Evolutionary conservation across 805 yeast genomes (phyloP).

Genomic region (Pichia ethanolica): DNA sequence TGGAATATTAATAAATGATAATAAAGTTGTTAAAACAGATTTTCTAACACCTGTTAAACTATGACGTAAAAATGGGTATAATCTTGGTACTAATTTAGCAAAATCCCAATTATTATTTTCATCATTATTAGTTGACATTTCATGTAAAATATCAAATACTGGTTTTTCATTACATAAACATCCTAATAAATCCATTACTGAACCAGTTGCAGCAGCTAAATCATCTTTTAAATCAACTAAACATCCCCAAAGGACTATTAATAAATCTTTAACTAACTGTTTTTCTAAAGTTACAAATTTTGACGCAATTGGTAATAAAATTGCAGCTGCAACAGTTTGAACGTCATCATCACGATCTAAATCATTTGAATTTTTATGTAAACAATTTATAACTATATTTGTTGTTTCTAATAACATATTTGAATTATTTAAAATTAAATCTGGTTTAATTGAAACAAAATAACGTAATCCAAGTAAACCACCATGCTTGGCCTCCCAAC

Average conservation of each 20-base stretch:
- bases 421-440: constrained; percentile 54
- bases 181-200: constrained; percentile 90
- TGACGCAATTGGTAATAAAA: constrained; percentile 82
- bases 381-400: constrained; percentile 79
- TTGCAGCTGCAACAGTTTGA: constrained; percentile 93
- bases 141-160: constrained; percentile 66
- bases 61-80: constrained; percentile 89
- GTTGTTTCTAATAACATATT: constrained; percentile 64
- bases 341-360: constrained; percentile 98
- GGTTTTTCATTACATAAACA: constrained; percentile 75
- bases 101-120: constrained; percentile 36
- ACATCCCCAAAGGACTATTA: constrained; percentile 84
- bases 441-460: constrained; percentile 83
- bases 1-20: constrained; percentile 61
- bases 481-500: constrained; percentile 98
- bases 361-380: constrained; percentile 49
- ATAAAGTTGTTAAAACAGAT: constrained; percentile 74
- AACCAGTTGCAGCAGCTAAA: constrained; percentile 88
- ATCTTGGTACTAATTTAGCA: constrained; percentile 73
- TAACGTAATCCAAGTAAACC: constrained; percentile 92
- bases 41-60: constrained; percentile 86
- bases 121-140: constrained; percentile 36
- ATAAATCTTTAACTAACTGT: constrained; percentile 39
- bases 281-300: constrained; percentile 67
- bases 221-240: constrained; percentile 83